Conservation (phyloP, 768 basidiomycete genomes). For the Leucosporidium scottii region DNA sequence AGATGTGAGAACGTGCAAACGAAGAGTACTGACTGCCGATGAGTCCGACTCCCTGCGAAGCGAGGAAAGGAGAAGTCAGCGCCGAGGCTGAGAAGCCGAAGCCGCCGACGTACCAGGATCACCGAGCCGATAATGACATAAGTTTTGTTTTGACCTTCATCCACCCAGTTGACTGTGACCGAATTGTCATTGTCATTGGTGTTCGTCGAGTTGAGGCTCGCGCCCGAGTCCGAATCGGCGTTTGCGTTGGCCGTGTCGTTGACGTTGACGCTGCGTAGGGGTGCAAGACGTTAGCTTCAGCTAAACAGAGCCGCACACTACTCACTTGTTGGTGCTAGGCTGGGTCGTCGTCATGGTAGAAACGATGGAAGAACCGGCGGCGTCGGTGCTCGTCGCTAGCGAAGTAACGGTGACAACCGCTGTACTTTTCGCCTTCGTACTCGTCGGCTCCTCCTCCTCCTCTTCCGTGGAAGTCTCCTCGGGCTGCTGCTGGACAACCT, state of each 20-base stretch:
- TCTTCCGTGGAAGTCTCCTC: too few species aligned
- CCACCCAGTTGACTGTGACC: constrained; percentile 10
- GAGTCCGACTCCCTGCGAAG: too few species aligned
- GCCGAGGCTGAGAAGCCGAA: too few species aligned
- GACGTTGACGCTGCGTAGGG: background rate
- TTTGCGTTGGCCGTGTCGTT: constrained; percentile 20
- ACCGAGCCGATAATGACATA: too few species aligned
- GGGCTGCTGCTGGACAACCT: too few species aligned
- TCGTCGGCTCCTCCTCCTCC: too few species aligned
- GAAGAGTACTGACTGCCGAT: too few species aligned
- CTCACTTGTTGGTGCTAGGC: background rate
- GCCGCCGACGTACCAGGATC: too few species aligned
- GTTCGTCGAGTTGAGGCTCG: constrained; percentile 8
- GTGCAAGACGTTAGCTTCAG: background rate
- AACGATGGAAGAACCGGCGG: background rate
- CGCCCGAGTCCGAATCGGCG: constrained; percentile 4
- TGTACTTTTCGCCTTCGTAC: too few species aligned
- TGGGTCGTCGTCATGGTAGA: background rate
- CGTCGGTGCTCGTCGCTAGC: background rate
- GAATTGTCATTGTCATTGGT: constrained; percentile 5
- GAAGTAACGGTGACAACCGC: too few species aligned
- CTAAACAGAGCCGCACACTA: background rate
- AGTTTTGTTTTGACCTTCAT: constrained; percentile 10
- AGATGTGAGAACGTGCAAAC: too few species aligned
- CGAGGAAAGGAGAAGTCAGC: too few species aligned